A percentile compares a stretch with the other conserved stretches of the same genome.
These are phyloP conservation scores for Bipolaris sorokiniana DNA, from an alignment of 2,329 filamentous ascomycete genomes.

Conservation along the genomic window DNA sequence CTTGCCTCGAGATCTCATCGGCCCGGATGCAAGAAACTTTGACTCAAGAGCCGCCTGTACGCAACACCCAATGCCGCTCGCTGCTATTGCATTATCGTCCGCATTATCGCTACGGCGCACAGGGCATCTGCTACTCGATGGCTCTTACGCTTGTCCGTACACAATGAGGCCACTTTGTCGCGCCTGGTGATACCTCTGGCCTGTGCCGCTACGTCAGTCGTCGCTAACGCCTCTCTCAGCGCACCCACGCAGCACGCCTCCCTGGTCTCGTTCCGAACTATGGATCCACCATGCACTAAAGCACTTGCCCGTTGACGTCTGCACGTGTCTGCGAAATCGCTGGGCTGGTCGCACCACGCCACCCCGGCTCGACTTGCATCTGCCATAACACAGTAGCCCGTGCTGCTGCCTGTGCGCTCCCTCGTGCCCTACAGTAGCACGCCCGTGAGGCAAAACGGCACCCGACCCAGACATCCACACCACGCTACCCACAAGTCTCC, in stretches of 20 bases:
- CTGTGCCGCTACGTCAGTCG: slow-evolving; percentile 8
- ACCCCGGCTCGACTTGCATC: slow-evolving; percentile 11
- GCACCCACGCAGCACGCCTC: not conserved
- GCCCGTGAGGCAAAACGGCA: slow-evolving; percentile 16
- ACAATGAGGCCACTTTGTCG: not conserved
- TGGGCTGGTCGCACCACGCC: slow-evolving; percentile 7
- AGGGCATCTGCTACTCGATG: not conserved
- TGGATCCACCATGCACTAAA: not conserved
- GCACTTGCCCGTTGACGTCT: slow-evolving; percentile 13
- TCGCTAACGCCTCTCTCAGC: slow-evolving; percentile 2
- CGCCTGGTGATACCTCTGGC: not conserved
- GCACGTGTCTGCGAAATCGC: slow-evolving; percentile 12
- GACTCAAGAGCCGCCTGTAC: slow-evolving; percentile 2
- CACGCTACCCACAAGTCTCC: slow-evolving; percentile 31
- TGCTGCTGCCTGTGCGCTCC: slow-evolving; percentile 14
- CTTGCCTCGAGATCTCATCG: slow-evolving; percentile 16
- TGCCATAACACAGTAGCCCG: slow-evolving; percentile 8
- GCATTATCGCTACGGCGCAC: not conserved
- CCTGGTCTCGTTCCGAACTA: not conserved
- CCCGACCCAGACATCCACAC: slow-evolving; percentile 20
- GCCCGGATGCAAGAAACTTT: slow-evolving; percentile 11
- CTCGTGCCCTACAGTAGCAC: slow-evolving; percentile 26
- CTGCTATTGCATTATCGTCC: not conserved
- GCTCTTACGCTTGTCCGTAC: not conserved
- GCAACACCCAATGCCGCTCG: not conserved